Percentiles rank a stretch among this genome's conserved stretches.
Conservation (phyloP, 2,329 filamentous ascomycete species). For the Diaporthe humulicola region DNA sequence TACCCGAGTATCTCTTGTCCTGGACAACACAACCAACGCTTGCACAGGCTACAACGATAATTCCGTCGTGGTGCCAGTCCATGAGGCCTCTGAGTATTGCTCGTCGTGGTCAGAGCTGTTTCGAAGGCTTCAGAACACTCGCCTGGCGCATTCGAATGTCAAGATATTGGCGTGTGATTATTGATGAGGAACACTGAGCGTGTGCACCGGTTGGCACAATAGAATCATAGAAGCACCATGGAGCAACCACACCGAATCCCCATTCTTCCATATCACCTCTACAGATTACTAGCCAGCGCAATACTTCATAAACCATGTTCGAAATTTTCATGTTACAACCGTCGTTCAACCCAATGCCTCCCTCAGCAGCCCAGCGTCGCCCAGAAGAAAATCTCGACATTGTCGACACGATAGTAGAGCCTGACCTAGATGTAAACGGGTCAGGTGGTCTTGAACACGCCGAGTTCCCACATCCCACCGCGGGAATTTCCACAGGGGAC, state of each 20-base stretch:
- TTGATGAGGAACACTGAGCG: slow-evolving; percentile 72
- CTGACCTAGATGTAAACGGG: slow-evolving; percentile 72
- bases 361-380: slow-evolving; percentile 62
- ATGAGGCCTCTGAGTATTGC: neutral
- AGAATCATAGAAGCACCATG: neutral
- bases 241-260: too few relatives aligned
- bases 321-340: slow-evolving; percentile 75
- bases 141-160: accelerated
- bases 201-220: neutral
- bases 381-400: slow-evolving; percentile 75
- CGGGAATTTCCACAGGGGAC: slow-evolving; percentile 74
- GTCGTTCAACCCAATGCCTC: slow-evolving; percentile 66
- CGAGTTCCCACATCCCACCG: slow-evolving; percentile 73
- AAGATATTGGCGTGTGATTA: neutral
- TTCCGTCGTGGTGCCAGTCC: neutral
- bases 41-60: neutral
- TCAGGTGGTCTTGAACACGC: slow-evolving; percentile 65
- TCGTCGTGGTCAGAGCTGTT: neutral
- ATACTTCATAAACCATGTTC: slow-evolving; percentile 74
- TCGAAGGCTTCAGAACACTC: neutral
- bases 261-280: neutral
- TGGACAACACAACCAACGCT: neutral
- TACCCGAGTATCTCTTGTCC: neutral
- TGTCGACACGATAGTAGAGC: slow-evolving; percentile 67
- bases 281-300: neutral